phyloP scores from a whole-genome alignment of 1,284 basidiomycete species.

The Tilletiopsis washingtonensis region DNA sequence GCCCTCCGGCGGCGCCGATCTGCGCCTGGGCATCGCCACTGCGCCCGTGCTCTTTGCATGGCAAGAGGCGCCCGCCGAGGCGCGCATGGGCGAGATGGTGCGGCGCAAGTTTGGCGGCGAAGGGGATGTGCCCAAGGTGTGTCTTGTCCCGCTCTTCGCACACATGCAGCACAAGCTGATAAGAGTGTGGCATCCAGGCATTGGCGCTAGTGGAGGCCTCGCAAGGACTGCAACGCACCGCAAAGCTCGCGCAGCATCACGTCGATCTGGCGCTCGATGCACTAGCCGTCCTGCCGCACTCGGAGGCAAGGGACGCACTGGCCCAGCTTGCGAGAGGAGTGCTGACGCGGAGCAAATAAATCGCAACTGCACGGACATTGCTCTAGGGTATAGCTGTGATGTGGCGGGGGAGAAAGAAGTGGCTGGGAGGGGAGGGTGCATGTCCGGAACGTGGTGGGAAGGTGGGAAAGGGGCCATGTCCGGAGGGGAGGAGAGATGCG shows the following conservation, averaged over 20 bases:
- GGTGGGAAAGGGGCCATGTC: too few relatives aligned
- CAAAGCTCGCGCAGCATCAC: slow-evolving; percentile 37
- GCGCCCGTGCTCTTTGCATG: slow-evolving; percentile 91
- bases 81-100: slow-evolving; percentile 64
- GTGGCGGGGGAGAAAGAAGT: too few relatives aligned
- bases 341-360: too few relatives aligned
- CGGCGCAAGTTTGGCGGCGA: slow-evolving; percentile 69
- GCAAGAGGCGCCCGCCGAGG: slow-evolving; percentile 65
- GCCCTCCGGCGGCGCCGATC: slow-evolving; percentile 70
- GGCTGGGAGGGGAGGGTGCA: too few relatives aligned
- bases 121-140: slow-evolving; percentile 76
- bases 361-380: too few relatives aligned
- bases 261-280: slow-evolving; percentile 22
- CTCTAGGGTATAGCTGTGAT: too few relatives aligned
- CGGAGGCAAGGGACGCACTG: slow-evolving; percentile 39
- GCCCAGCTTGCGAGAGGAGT: too few relatives aligned
- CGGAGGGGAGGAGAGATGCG: too few relatives aligned
- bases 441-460: too few relatives aligned
- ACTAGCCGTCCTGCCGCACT: slow-evolving; percentile 24
- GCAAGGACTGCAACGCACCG: slow-evolving; percentile 34
- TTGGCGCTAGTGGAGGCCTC: slow-evolving; percentile 28
- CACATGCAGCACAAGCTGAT: neutral
- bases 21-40: slow-evolving; percentile 78
- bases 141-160: slow-evolving; percentile 26
- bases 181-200: neutral